Evolutionary conservation across 305 asterid species (phyloP), one percentile per base, ranked within the genome.

Genomic region (Fraxinus velutina): DNA sequence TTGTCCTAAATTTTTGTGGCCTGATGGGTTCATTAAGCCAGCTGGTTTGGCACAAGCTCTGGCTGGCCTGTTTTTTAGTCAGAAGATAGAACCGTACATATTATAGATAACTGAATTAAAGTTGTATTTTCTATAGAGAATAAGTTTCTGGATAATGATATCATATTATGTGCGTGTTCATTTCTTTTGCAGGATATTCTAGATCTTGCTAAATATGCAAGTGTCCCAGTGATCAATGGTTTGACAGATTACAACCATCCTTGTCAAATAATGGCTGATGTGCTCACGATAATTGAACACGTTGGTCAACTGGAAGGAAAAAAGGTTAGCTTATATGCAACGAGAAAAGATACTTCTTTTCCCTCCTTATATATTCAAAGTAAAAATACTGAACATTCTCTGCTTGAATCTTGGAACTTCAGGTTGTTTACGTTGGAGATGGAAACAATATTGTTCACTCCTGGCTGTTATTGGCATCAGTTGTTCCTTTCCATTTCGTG

Each of bases 191-290:
- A 92, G 98, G 99, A 96, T 68, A 92, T 96, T 86, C 87, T 94
- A 9, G 98, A 96, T 87, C 95, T 96, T 85, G 98, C 98, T 76
- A 90, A 88, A 55, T 92, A 92, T 85, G 91, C 98, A 34, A 80
- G 91, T 73, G 96, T 92, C 50, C 98, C 98, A 19, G 99, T 95
- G 79, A 89, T 96, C 86, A 96, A 96, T 83, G 99, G 99, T 74
- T 87, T 96, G 87, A 92, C 98, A 12, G 97, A 95, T 87, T 94
- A 79, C 85, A 95, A 96, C 86, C 99, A 96, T 89, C 99, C 99
- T 39, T 91, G 96, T 83, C 99, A 94, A 91, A 92, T 95, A 64
- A 95, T 95, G 98, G 99, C 99, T 55, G 99, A 95, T 90, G 99
- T 96, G 37, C 95, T 94, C 83, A 95, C 99, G 2, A 94, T 96